Percentiles rank a stretch among this genome's conserved stretches.
Evolutionary conservation across 2,329 filamentous ascomycete species (phyloP).

Genomic region (Drechmeria coniospora): DNA sequence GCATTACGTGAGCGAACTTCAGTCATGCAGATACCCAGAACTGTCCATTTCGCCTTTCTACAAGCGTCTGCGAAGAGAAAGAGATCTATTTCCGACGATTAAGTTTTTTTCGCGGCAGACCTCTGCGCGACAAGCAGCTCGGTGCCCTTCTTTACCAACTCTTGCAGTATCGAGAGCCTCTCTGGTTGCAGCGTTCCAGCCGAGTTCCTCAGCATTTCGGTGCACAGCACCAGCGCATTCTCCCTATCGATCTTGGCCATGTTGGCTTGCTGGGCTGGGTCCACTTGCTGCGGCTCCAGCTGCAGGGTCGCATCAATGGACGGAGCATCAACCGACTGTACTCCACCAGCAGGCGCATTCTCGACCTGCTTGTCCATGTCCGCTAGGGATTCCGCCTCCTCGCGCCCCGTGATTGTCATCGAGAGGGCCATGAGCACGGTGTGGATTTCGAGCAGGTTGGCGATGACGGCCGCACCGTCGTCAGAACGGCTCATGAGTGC

Average conservation of each 20-base stretch:
- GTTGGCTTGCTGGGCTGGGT: conserved; percentile 25
- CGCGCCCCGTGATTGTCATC: conserved; percentile 32
- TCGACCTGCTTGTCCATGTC: conserved; percentile 8
- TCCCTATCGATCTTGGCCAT: conserved; percentile 40
- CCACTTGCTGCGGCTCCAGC: conserved; percentile 31
- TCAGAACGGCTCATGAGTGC: conserved; percentile 40
- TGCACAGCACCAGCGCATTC: conserved; percentile 44
- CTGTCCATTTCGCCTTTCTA: conserved; percentile 1
- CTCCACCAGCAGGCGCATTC: conserved; percentile 3
- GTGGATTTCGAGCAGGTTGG: conserved; percentile 24
- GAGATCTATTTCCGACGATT: no score
- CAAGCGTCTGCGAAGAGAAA: no score
- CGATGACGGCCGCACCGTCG: conserved; percentile 31
- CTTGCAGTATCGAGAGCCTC: conserved; percentile 26
- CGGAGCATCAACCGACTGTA: conserved; percentile 5
- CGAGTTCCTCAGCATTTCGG: conserved; percentile 34
- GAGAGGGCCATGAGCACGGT: conserved; percentile 29
- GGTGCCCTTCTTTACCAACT: conserved; percentile 34
- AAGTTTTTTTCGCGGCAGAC: conserved; percentile 3
- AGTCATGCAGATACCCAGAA: no score
- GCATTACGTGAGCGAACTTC: conserved; percentile 7
- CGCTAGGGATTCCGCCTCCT: conserved; percentile 4
- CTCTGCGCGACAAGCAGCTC: conserved; percentile 20
- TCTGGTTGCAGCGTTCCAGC: conserved; percentile 23
- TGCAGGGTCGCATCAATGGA: conserved; percentile 18